These are phyloP conservation scores for Penicillium hesseltinei DNA, from an alignment of 2,329 filamentous ascomycete species.

Conservation along the genomic window DNA sequence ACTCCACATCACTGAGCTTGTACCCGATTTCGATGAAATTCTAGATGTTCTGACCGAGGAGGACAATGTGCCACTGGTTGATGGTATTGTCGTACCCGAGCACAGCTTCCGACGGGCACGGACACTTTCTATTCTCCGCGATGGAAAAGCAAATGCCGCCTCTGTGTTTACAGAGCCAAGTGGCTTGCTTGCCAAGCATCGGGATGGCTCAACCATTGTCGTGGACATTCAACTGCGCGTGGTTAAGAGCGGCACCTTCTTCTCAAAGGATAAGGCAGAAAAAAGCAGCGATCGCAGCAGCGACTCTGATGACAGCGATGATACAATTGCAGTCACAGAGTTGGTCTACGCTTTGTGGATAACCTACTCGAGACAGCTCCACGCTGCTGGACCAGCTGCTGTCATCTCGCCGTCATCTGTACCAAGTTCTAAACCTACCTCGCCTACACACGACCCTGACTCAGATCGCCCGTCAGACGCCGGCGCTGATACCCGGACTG, in stretches of 20 bases:
- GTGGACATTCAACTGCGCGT: slow-evolving; percentile 97
- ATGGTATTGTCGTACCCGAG: slow-evolving; percentile 96
- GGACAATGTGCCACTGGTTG: slow-evolving; percentile 76
- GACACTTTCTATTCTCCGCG: slow-evolving; percentile 76
- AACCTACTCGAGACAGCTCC: slow-evolving; percentile 90
- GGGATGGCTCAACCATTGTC: slow-evolving; percentile 87
- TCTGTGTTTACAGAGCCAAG: slow-evolving; percentile 79
- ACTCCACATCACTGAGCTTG: slow-evolving; percentile 71
- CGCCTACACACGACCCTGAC: slow-evolving; percentile 74
- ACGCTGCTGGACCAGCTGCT: slow-evolving; percentile 67
- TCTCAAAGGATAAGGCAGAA: slow-evolving; percentile 58
- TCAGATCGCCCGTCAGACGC: slow-evolving; percentile 64
- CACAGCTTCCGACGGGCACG: slow-evolving; percentile 90
- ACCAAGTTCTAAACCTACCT: slow-evolving; percentile 61
- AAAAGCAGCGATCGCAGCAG: slow-evolving; percentile 64
- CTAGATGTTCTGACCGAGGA: slow-evolving; percentile 79
- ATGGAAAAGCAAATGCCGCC: slow-evolving; percentile 75
- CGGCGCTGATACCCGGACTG: slow-evolving; percentile 25
- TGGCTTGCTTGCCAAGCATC: slow-evolving; percentile 79
- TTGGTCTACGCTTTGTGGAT: slow-evolving; percentile 96
- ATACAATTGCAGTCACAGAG: slow-evolving; percentile 60
- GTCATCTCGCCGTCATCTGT: slow-evolving; percentile 55
- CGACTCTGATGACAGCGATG: slow-evolving; percentile 46
- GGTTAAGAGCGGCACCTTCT: slow-evolving; percentile 78
- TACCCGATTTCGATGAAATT: slow-evolving; percentile 84